Conservation (phyloP, 2,329 filamentous ascomycete species). For the Fonsecaea nubica region DNA sequence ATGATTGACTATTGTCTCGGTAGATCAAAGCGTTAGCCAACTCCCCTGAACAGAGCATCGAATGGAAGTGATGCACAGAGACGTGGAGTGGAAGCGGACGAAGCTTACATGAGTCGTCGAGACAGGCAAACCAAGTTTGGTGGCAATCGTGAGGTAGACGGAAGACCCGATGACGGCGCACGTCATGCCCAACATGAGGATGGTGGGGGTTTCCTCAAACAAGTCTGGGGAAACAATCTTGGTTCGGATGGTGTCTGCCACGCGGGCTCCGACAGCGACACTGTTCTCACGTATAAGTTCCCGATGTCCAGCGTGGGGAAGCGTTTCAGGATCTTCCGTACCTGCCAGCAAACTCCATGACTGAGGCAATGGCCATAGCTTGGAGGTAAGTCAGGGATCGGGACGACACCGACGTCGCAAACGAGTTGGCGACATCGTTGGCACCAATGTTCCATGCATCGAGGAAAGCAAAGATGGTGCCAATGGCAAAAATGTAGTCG, state of each 20-base stretch:
- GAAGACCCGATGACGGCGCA: constrained; percentile 69
- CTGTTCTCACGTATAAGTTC: neutral
- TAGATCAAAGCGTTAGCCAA: too few relatives aligned
- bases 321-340: neutral
- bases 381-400: constrained; percentile 73
- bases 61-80: too few relatives aligned
- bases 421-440: constrained; percentile 84
- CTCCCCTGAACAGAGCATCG: too few relatives aligned
- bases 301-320: too few relatives aligned
- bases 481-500: constrained; percentile 75
- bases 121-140: constrained; percentile 72
- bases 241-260: constrained; percentile 79
- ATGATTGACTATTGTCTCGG: constrained; percentile 59
- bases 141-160: constrained; percentile 80
- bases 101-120: constrained; percentile 59
- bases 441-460: constrained; percentile 80
- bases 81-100: too few relatives aligned
- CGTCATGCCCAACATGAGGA: constrained; percentile 71
- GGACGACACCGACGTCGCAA: constrained; percentile 82
- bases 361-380: constrained; percentile 68
- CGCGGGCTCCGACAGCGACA: constrained; percentile 70
- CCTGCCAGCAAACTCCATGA: constrained; percentile 69
- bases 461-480: constrained; percentile 75
- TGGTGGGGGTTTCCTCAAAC: constrained; percentile 66
- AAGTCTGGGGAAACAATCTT: constrained; percentile 68